phyloP scores from a whole-genome alignment of 306 rosid genomes.

The Quercus variabilis region DNA sequence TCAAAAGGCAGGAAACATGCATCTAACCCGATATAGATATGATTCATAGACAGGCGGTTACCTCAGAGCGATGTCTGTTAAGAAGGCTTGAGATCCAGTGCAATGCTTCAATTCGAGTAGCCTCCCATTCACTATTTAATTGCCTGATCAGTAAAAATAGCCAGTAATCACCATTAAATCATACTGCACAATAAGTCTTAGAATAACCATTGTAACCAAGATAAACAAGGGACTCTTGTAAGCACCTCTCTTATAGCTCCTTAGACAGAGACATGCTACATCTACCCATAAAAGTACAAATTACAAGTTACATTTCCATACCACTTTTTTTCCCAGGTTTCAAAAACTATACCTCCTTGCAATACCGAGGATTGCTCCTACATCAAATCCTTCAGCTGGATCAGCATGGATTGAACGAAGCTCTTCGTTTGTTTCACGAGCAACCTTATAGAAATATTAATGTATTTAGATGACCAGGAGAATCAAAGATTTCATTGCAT shows the following conservation, averaged over 20 bases:
- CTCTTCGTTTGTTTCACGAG: constrained; percentile 97
- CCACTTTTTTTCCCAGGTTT: constrained; percentile 18
- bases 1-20: not conserved
- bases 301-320: constrained; percentile 30
- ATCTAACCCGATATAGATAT: not conserved
- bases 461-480: constrained; percentile 6
- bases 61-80: constrained; percentile 78
- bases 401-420: constrained; percentile 75
- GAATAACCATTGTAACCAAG: not conserved
- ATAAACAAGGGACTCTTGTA: constrained; percentile 17
- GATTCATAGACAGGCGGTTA: constrained; percentile 26
- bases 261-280: not conserved
- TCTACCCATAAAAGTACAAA: constrained; percentile 10
- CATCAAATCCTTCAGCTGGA: constrained; percentile 86
- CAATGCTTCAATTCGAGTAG: constrained; percentile 93
- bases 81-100: constrained; percentile 91
- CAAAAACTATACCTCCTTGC: constrained; percentile 69
- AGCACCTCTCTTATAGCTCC: constrained; percentile 24
- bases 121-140: constrained; percentile 88
- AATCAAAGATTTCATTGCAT: not conserved
- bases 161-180: constrained; percentile 28
- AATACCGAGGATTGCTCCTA: constrained; percentile 78
- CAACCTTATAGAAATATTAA: constrained; percentile 57
- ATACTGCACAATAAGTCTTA: not conserved
- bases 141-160: constrained; percentile 65